Base-by-base conservation (phyloP, 2,329 filamentous ascomycete genomes). In the Neurospora sp. region DNA sequence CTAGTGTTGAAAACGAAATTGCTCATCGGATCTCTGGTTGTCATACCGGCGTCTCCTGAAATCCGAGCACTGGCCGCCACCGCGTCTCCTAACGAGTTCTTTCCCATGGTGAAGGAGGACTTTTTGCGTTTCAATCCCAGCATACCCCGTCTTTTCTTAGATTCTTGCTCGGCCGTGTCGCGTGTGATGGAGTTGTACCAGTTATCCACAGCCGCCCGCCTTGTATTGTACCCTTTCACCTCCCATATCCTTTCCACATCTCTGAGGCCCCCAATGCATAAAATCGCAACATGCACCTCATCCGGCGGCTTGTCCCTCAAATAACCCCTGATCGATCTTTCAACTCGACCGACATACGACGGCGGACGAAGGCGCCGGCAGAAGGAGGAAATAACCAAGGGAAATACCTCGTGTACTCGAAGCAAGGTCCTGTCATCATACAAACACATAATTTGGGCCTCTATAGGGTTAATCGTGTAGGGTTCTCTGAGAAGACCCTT, bases 161-260 rank as follows among this genome's bases (percentile, higher is more conserved):
- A 70, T 6, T 82, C 74, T 9, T 82, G 74, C 40, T 85, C 84
- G 6, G 77, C 68, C 23, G 78, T 75, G 9, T 84, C 84, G 71
- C 81, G 84, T 1, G 82, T 81, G 9, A 90, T 78, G 19, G 80
- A 81, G 52, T 82, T 82, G 76, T 86, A 89, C 87, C 87, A 90
- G 5, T 76, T 79, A 74, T 90, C 88, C 17, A 90, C 88, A 1
- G 85, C 84, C 23, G 82, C 82, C 70, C 87, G 83, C 39, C 88
- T 82, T 68, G 81, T 82, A 75, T 89, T 90, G 78, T 90, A 90
- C 1, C 88, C 87, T 75, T 89, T 89, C 46, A 88, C 87, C 75
- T 90, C 87, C 88, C 88, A 90, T 42, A 90, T 83, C 66, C 84
- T 82, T 74, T 90, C 86, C 1, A 89, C 87, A 75, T 90, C 86